Base-by-base conservation (phyloP, 139 green algal genomes). In the Chlorella sp. region DNA sequence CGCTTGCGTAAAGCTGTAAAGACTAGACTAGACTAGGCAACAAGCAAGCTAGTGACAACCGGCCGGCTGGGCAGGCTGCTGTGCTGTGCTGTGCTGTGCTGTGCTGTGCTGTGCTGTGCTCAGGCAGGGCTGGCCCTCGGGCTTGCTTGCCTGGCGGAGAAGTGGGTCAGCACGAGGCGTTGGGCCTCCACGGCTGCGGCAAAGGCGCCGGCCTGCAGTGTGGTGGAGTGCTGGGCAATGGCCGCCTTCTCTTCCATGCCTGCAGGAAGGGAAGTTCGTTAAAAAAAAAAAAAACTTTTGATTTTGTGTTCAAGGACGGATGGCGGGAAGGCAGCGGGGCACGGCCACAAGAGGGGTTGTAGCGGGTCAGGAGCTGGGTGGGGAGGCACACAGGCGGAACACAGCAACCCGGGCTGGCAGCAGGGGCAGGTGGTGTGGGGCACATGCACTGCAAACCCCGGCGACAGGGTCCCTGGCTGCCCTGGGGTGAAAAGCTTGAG, bases 111-210 rank as follows among this genome's bases (percentile, higher is more conserved):
- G n/a, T n/a, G n/a, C n/a, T n/a, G n/a, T n/a, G n/a, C n/a, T n/a
- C n/a, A n/a, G n/a, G n/a, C n/a, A n/a, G n/a, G n/a, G n/a, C n/a
- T n/a, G n/a, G n/a, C n/a, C n/a, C n/a, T n/a, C n/a, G n/a, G n/a
- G 30, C 69, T 3, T 2, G 37, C 81, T 89, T 77, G 99, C 40
- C 97, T 92, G 18, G 92, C 93, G 34, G 86, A 95, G 92, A 99
- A 99, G 94, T 99, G 98, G 26, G 98, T 99, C 1, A 99, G 94
- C 80, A 99, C 94, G 18, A 99, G 94, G 9, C 37, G 53, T 16
- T 92, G 91, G 19, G 97, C 97, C 15, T 90, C 57, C n/a, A 99
- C 89, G 3, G 69, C 85, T 5, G 76, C 75, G 0, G 97, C 98
- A 95, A 99, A 99, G 5, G 80, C 86, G 57, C 97, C 97, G 0